These are phyloP conservation scores for Phaeosphaeria sp. DNA, from an alignment of 2,329 filamentous ascomycete genomes.

Conservation along the genomic window DNA sequence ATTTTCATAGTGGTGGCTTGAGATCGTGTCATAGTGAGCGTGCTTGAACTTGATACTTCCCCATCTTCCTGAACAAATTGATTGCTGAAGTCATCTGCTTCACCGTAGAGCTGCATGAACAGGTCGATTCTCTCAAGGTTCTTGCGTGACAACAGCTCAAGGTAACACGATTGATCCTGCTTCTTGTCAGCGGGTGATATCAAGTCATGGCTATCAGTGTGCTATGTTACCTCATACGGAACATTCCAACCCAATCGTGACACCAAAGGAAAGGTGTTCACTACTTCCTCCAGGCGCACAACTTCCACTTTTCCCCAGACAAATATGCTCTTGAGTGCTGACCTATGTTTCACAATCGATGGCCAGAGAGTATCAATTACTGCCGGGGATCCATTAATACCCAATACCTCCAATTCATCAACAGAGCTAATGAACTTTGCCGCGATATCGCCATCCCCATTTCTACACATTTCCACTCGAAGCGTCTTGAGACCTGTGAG, in stretches of 20 bases:
- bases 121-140: conserved; percentile 9
- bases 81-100: background rate
- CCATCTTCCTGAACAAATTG: conserved; percentile 1
- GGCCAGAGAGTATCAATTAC: conserved; percentile 8
- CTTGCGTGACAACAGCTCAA: background rate
- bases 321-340: conserved; percentile 7
- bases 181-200: background rate
- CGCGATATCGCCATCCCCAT: background rate
- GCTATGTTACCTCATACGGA: background rate
- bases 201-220: background rate
- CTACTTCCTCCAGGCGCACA: background rate
- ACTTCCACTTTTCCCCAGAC: conserved; percentile 1
- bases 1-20: conserved; percentile 3
- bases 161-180: background rate
- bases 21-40: background rate
- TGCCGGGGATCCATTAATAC: background rate
- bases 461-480: background rate
- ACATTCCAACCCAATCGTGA: conserved; percentile 6
- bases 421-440: conserved; percentile 3
- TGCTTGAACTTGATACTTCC: background rate
- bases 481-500: conserved; percentile 11
- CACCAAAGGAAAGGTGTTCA: conserved; percentile 2
- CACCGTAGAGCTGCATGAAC: conserved; percentile 5
- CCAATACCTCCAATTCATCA: conserved; percentile 1
- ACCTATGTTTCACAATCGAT: conserved; percentile 11